These are phyloP conservation scores for Aureobasidium sp. DNA, from an alignment of 2,329 filamentous ascomycete genomes.

Conservation along the genomic window DNA sequence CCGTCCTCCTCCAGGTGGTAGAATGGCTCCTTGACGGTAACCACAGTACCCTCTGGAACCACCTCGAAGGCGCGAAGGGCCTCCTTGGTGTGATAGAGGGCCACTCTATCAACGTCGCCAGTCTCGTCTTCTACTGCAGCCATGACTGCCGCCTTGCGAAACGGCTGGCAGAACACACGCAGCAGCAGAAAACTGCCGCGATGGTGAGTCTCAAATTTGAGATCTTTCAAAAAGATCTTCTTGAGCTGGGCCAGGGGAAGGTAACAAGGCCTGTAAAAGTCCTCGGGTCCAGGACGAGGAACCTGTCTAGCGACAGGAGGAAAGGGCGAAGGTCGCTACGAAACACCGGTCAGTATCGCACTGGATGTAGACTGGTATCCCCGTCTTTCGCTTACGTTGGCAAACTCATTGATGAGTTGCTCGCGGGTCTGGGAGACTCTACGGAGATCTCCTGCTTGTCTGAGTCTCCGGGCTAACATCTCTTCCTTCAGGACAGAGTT, in stretches of 20 bases:
- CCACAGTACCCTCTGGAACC: conserved; percentile 12
- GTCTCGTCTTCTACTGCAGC: conserved; percentile 27
- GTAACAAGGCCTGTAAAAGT: conserved; percentile 18
- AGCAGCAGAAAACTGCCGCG: conserved; percentile 16
- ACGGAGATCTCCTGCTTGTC: not conserved
- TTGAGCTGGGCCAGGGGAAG: conserved; percentile 13
- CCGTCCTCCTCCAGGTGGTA: conserved; percentile 5
- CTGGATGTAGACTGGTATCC: not conserved
- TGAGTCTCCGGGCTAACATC: not conserved
- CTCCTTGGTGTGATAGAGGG: conserved; percentile 15
- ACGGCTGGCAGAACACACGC: conserved; percentile 15
- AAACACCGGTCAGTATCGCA: not conserved
- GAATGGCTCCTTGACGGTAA: conserved; percentile 23
- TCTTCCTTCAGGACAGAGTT: not conserved
- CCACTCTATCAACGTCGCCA: conserved; percentile 25
- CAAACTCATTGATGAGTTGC: not conserved
- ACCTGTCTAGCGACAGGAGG: not conserved
- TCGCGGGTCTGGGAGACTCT: not conserved
- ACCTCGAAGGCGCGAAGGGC: conserved; percentile 1
- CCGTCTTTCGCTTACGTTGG: not conserved
- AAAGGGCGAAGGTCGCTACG: not conserved
- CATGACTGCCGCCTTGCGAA: conserved; percentile 5
- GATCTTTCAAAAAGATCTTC: conserved; percentile 15
- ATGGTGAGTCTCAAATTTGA: conserved; percentile 19
- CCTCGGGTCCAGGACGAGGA: not conserved